phyloP scores from a whole-genome alignment of 768 basidiomycete genomes.

The Psilocybe azurescens region DNA sequence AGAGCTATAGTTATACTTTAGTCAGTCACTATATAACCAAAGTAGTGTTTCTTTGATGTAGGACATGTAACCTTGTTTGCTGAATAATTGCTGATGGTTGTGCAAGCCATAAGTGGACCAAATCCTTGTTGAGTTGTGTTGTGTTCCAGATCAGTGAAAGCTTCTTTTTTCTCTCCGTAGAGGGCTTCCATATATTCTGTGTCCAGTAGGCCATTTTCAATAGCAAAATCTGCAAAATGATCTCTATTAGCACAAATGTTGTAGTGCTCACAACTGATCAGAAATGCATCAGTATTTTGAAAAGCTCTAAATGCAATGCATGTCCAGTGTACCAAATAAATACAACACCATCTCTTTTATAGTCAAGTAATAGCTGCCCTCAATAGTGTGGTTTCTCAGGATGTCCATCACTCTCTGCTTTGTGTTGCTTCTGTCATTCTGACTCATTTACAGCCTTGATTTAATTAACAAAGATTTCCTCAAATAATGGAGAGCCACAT shows the following conservation, averaged over 20 bases:
- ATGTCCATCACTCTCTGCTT: too few relatives aligned
- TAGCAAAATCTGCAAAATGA: slow-evolving; percentile 1
- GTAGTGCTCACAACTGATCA: slow-evolving; percentile 12
- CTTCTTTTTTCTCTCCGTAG: neutral
- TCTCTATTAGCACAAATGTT: neutral
- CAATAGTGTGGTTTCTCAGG: too few relatives aligned
- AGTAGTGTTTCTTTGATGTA: neutral
- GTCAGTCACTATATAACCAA: neutral
- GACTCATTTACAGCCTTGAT: too few relatives aligned
- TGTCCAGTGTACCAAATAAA: neutral
- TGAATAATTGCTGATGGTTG: slow-evolving; percentile 2
- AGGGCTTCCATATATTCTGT: slow-evolving; percentile 7
- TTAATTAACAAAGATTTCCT: too few relatives aligned
- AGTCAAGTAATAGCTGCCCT: neutral
- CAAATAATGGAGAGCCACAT: too few relatives aligned
- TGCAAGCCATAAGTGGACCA: slow-evolving; percentile 1
- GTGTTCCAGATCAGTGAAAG: slow-evolving; percentile 2
- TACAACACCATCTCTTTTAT: neutral
- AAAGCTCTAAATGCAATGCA: too few relatives aligned
- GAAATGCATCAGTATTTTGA: neutral
- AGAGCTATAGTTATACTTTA: slow-evolving; percentile 1
- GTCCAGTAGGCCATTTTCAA: neutral
- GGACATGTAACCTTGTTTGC: slow-evolving; percentile 1
- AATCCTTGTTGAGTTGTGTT: neutral
- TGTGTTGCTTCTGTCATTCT: neutral